phyloP scores from a whole-genome alignment of 805 yeast species.

The Candida andamanensis region DNA sequence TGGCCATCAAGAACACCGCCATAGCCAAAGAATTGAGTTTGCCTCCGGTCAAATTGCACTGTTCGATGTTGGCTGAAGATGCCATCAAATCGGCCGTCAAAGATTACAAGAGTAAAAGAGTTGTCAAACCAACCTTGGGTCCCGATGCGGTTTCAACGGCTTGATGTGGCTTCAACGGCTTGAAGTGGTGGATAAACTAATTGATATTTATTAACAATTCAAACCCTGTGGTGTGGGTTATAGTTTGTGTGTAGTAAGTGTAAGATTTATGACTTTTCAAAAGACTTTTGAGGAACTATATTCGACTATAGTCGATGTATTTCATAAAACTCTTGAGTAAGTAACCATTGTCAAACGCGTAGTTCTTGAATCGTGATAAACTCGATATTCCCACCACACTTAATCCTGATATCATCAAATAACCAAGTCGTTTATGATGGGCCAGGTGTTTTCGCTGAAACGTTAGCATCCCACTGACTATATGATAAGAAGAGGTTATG shows the following conservation, averaged over 20 bases:
- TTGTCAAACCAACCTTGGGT: slow-evolving; percentile 52
- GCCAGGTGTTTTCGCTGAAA: slow-evolving; percentile 38
- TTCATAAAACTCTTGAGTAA: slow-evolving; percentile 20
- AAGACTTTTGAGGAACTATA: slow-evolving; percentile 4
- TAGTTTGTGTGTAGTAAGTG: not conserved
- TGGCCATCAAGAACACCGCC: slow-evolving; percentile 84
- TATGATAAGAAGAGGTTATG: slow-evolving; percentile 41
- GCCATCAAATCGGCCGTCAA: slow-evolving; percentile 96
- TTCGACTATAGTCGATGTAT: slow-evolving; percentile 16
- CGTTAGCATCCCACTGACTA: slow-evolving; percentile 47
- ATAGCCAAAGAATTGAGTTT: slow-evolving; percentile 91
- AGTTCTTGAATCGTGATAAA: slow-evolving; percentile 21
- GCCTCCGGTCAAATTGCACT: slow-evolving; percentile 96
- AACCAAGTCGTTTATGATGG: slow-evolving; percentile 41
- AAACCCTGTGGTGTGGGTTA: not conserved
- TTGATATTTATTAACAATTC: too few relatives aligned
- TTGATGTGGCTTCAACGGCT: slow-evolving; percentile 13
- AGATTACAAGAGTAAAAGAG: slow-evolving; percentile 85
- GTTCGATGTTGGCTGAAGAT: slow-evolving; percentile 98
- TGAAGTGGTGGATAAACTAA: too few relatives aligned
- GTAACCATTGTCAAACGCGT: slow-evolving; percentile 15
- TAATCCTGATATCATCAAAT: slow-evolving; percentile 32
- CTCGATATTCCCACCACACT: slow-evolving; percentile 35
- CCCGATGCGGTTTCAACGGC: slow-evolving; percentile 40
- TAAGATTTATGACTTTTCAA: too few relatives aligned